phyloP scores from a whole-genome alignment of 202 grass and related monocot genomes.

The Schoenoplectus tabernaemontani region DNA sequence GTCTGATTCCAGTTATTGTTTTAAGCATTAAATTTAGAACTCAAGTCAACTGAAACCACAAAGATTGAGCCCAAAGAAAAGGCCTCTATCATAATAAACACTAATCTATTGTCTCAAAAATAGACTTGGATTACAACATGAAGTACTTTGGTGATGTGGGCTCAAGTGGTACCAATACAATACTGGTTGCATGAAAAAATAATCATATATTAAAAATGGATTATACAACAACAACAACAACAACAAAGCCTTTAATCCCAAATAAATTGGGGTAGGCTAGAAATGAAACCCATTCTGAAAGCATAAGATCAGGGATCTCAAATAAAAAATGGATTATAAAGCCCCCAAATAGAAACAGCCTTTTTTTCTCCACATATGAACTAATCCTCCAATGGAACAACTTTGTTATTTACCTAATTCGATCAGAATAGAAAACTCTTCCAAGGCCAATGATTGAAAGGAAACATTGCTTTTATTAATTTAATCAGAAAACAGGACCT shows the following conservation, averaged over 20 bases:
- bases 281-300: no score
- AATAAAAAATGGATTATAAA: not conserved
- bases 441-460: not conserved
- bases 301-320: no score
- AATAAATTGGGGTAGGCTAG: no score
- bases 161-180: conserved; percentile 6
- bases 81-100: not conserved
- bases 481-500: not conserved
- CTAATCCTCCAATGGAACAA: conserved; percentile 1
- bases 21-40: not conserved
- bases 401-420: not conserved
- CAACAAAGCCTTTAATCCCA: no score
- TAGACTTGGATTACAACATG: not conserved
- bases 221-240: no score
- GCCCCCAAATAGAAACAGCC: not conserved
- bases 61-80: not conserved
- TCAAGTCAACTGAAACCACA: conserved; percentile 4
- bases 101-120: conserved; percentile 11
- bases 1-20: not conserved
- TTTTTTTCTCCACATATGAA: conserved; percentile 20
- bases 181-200: not conserved
- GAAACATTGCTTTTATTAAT: not conserved
- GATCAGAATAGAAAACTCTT: not conserved
- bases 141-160: not conserved
- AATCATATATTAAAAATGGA: not conserved